These are phyloP conservation scores for Zoysia pacifica DNA, from an alignment of 176 grass and related monocot species.

Conservation along the genomic window DNA sequence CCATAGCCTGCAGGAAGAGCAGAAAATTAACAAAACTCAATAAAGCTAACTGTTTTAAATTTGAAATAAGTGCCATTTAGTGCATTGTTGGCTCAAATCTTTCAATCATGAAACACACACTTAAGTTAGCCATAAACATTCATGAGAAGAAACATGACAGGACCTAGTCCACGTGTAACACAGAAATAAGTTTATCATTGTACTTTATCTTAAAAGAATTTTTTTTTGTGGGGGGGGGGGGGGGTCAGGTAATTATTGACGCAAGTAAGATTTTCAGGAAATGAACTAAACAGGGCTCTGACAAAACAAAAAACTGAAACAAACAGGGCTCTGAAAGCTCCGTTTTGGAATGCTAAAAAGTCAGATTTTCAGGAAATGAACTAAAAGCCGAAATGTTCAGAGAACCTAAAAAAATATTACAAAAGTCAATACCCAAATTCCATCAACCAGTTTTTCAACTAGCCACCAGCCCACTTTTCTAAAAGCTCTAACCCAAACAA, in stretches of 20 bases:
- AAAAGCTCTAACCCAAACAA: no score
- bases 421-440: no score
- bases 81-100: conserved; percentile 13
- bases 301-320: no score
- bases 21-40: conserved; percentile 23
- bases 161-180: background rate
- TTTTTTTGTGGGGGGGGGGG: background rate
- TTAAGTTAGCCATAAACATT: conserved; percentile 17
- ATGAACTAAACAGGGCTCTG: no score
- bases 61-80: conserved; percentile 7
- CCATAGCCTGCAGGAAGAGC: conserved; percentile 67
- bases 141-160: conserved; percentile 9
- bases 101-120: conserved; percentile 15
- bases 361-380: no score
- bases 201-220: background rate
- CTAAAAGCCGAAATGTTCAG: no score
- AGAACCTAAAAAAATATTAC: no score
- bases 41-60: conserved; percentile 8
- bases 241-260: background rate
- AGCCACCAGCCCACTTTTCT: no score
- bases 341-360: no score
- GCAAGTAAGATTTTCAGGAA: no score
- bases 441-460: no score
- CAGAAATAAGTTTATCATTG: background rate
- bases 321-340: no score